Evolutionary conservation across 129 eudicot genomes (phyloP).

Genomic region (Rutidosis leptorrhynchoides): DNA sequence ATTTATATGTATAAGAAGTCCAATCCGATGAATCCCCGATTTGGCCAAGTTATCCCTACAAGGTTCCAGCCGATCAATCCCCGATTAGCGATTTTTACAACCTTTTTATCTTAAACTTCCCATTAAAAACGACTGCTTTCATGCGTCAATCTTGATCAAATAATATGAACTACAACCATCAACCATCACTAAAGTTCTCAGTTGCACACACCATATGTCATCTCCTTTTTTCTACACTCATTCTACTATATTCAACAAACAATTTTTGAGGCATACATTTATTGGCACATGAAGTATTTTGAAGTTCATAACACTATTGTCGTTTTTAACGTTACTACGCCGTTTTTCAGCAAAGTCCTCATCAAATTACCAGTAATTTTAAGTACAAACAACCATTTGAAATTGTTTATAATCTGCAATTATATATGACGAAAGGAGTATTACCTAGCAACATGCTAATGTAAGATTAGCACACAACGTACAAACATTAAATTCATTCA

Average conservation of each 20-base stretch:
- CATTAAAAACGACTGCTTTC: neutral
- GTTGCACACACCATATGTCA: neutral
- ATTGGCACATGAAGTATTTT: too few species aligned
- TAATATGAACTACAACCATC: neutral
- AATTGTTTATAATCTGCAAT: slow-evolving; percentile 1
- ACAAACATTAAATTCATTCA: neutral
- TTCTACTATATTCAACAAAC: too few species aligned
- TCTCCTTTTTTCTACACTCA: too few species aligned
- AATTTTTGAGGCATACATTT: too few species aligned
- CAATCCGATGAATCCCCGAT: too few species aligned
- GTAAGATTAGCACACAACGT: neutral
- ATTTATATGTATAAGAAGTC: too few species aligned
- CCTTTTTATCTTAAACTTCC: neutral
- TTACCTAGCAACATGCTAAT: neutral
- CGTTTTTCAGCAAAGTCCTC: neutral
- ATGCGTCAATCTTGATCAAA: neutral
- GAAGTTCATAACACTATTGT: neutral
- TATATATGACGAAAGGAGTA: neutral
- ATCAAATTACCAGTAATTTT: neutral
- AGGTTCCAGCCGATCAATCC: too few species aligned
- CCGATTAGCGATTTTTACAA: too few species aligned
- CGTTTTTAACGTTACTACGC: neutral
- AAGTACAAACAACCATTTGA: neutral
- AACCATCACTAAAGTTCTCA: neutral
- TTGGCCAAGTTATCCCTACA: too few species aligned